These are phyloP conservation scores for Phalaenopsis aphrodite DNA, from an alignment of 106 monocot genomes.

Conservation along the genomic window DNA sequence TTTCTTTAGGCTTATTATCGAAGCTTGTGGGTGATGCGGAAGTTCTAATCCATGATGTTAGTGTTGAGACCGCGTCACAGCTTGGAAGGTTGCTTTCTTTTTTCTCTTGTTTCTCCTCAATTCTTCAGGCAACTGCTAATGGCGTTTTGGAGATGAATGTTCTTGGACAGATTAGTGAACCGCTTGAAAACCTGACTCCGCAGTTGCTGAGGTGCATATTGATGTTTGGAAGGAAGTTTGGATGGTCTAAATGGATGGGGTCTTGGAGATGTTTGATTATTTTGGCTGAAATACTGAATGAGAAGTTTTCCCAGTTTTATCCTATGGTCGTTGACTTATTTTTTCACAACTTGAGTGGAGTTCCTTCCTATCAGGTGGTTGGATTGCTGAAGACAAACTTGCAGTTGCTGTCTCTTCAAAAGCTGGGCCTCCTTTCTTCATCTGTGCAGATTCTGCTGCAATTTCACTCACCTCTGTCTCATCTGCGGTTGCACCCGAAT, in stretches of 20 bases:
- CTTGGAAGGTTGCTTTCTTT: conserved; percentile 57
- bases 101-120: conserved; percentile 78
- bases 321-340: conserved; percentile 46
- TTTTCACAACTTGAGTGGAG: conserved; percentile 44
- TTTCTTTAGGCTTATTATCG: conserved; percentile 65
- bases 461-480: conserved; percentile 60
- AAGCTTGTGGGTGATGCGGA: conserved; percentile 94
- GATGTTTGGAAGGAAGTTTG: conserved; percentile 46
- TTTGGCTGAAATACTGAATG: conserved; percentile 62
- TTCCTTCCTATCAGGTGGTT: conserved; percentile 42
- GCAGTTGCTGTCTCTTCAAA: conserved; percentile 68
- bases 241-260: conserved; percentile 53
- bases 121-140: conserved; percentile 63
- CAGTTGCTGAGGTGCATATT: conserved; percentile 49
- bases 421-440: conserved; percentile 48
- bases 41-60: conserved; percentile 57
- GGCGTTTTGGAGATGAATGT: conserved; percentile 47
- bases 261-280: conserved; percentile 70
- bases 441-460: conserved; percentile 47
- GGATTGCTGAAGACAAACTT: conserved; percentile 63
- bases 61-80: conserved; percentile 24
- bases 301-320: conserved; percentile 69
- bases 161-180: conserved; percentile 34
- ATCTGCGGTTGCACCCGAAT: conserved; percentile 78
- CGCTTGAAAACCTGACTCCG: conserved; percentile 57